These are phyloP conservation scores for Pyrus communis DNA, from an alignment of 306 rosid genomes.

Conservation along the genomic window DNA sequence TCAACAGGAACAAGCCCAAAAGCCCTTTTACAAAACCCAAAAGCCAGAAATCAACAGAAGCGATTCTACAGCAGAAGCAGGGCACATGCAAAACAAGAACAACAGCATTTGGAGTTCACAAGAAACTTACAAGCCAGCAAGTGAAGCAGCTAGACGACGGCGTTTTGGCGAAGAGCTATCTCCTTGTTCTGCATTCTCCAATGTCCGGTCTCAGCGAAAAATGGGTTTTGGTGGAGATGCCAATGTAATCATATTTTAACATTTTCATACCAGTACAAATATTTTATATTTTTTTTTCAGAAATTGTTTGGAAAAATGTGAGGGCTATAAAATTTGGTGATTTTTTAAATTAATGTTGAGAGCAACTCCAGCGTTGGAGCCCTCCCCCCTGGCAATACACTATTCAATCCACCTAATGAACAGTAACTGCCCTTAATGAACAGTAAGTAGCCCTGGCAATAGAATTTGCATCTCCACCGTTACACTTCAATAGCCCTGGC, in stretches of 20 bases:
- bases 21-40: not conserved
- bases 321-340: not conserved
- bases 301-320: not conserved
- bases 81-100: not conserved
- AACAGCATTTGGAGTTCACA: not conserved
- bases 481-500: too few species aligned
- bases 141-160: slow-evolving; percentile 4
- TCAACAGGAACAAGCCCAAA: not conserved
- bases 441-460: too few species aligned
- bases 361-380: too few species aligned
- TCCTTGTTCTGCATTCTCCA: not conserved
- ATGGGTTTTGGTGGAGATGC: not conserved
- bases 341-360: not conserved
- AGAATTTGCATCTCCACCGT: too few species aligned
- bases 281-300: not conserved
- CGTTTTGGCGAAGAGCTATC: not conserved
- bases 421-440: too few species aligned
- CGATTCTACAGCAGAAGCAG: not conserved
- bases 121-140: not conserved
- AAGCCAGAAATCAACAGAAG: slow-evolving; percentile 4
- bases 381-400: too few species aligned
- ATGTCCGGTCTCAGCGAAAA: not conserved
- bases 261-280: not conserved
- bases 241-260: not conserved
- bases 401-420: too few species aligned